Evolutionary conservation across 2,329 filamentous ascomycete genomes (phyloP), one percentile per base, ranked within the genome.

Genomic region (Ophiostoma angusticollis): DNA sequence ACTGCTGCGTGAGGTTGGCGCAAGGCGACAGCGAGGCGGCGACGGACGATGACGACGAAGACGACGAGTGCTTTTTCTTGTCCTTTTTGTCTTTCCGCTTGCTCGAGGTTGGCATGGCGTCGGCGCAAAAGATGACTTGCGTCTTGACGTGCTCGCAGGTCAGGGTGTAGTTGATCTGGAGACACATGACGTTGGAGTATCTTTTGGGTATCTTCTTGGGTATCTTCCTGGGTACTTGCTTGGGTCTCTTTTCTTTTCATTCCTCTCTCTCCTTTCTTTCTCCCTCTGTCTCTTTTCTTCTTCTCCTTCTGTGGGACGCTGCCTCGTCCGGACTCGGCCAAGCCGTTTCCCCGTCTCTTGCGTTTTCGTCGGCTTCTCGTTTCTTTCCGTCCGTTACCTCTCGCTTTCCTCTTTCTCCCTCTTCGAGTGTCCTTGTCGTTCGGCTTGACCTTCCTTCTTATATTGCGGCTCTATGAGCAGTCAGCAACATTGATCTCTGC

Each of bases 91-190:
- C 14, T 23, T 27, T 37, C 14, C 19, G 24, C 2, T 41, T 25
- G 13, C 24, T 36, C 3, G 39, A 32, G 8, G 39, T 9, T 11
- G 40, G 35, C 6, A 58, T 51, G 6, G 62, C 63, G n/a, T 61
- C 56, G 12, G 58, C 45, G 46, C 67, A 72, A 56, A 64, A 66
- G 40, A 58, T 54, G 25, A 57, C 61, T 41, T 61, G 54, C 13
- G 60, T 64, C 43, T 58, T 58, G 47, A 69, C 58, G 50, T 72
- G 67, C 52, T 68, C 65, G 51, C 68, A 72, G 32, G 62, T 60
- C 37, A 71, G 57, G 24, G 62, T 66, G 51, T 70, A 70, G 33
- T 58, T 63, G 37, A 63, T 60, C 44, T 66, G 62, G 47, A 64
- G 65, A 48, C 67, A 71, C 67, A 70, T 70, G n/a, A n/a, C n/a